Evolutionary conservation across 306 rosid genomes (phyloP), one percentile per base, ranked within the genome.

Genomic region (Sechiopsis laciniata): DNA sequence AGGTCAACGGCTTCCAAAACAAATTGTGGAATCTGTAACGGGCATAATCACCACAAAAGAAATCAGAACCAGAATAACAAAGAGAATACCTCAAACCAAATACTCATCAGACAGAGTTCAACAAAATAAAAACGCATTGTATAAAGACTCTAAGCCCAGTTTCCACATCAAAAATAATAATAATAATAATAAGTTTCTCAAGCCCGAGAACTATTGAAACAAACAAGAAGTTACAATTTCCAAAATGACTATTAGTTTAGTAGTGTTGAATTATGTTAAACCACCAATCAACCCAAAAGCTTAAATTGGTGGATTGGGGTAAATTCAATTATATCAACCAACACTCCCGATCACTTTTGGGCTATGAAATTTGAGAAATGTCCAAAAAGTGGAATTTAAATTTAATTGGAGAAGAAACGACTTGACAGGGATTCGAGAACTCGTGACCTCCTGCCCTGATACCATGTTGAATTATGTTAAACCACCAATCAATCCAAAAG

Each of bases 1-100:
- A 82, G 7, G 29, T 88, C 96, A 19, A 93, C 86, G 14, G 94
- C 96, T 73, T 93, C 98, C 84, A 93, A 75, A 75, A 93, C 98
- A 79, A 93, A 93, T 48, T 93, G 98, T 65, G 97, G 98, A 42
- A 93, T 93, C 98, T 93, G 89, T 29, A 61, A 55, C 69, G 48
- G n/a, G 16, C 6, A 62, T 22, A 17, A 35, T 4, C 68, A 60
- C 7, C 0, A 11, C 22, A 42, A 42, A 42, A 29, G 6, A 16
- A 24, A 61, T 50, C 29, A 60, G 63, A 51, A 68, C 46, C 46
- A 40, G 46, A 40, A 40, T 40, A 40, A 15, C 24, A 55, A 40
- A 9, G 45, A 69, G 48, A 67, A 1, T 5, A 22, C 14, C 24
- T 22, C 37, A 13, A 60, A 74, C 32, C 3, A 32, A 45, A 72